Conservation (phyloP, 257 asterid species). For the Ligustrum vulgare region DNA sequence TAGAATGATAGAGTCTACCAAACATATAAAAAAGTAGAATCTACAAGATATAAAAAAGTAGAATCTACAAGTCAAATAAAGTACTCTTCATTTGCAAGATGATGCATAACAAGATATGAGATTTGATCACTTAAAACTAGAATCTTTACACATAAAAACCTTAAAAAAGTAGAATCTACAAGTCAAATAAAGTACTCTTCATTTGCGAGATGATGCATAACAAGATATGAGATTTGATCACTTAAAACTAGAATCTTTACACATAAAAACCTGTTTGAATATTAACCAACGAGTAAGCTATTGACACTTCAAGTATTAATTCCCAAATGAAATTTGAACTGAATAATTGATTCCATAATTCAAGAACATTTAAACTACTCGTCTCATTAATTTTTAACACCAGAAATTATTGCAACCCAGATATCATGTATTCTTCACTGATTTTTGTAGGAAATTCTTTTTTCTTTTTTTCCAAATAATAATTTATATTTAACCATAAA, state of each 20-base stretch:
- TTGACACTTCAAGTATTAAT: not conserved
- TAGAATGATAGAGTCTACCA: too few species aligned
- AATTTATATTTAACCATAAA: not conserved
- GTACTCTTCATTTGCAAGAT: not conserved
- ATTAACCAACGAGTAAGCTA: not conserved
- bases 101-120: not conserved
- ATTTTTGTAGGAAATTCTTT: not conserved
- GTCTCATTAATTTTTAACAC: not conserved
- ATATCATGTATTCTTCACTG: not conserved
- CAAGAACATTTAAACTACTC: not conserved
- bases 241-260: not conserved
- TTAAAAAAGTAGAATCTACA: not conserved
- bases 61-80: not conserved
- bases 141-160: not conserved
- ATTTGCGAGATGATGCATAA: not conserved
- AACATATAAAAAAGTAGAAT: too few species aligned
- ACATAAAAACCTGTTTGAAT: not conserved
- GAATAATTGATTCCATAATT: not conserved
- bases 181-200: not conserved
- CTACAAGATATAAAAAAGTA: not conserved
- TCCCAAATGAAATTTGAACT: not conserved
- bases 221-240: not conserved
- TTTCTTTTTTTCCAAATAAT: not conserved
- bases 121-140: not conserved
- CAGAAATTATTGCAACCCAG: not conserved